phyloP scores from a whole-genome alignment of 768 basidiomycete genomes.

The Suillus placidus region DNA sequence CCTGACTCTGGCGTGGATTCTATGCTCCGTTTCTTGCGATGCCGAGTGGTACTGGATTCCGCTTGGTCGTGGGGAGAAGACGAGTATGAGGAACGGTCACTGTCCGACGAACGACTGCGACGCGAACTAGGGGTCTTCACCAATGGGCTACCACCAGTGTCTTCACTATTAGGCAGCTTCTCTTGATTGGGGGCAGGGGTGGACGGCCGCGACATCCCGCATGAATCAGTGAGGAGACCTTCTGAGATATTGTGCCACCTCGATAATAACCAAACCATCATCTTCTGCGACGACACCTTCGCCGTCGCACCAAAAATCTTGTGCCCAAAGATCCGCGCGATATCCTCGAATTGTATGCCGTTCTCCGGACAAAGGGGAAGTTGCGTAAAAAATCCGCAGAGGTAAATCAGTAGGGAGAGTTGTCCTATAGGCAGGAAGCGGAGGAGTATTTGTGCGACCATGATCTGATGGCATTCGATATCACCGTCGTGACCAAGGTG shows the following conservation, averaged over 20 bases:
- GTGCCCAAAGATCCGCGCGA: conserved; percentile 50
- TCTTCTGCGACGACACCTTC: conserved; percentile 28
- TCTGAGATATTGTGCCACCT: conserved; percentile 33
- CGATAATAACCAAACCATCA: conserved; percentile 37
- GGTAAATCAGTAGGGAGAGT: conserved; percentile 46
- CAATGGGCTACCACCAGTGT: not conserved
- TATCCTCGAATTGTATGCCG: conserved; percentile 45
- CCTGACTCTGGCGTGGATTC: conserved; percentile 11
- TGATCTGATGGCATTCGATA: conserved; percentile 38
- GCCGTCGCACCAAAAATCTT: conserved; percentile 40
- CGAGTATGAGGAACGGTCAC: conserved; percentile 10
- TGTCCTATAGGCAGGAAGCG: conserved; percentile 47
- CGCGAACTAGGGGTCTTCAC: conserved; percentile 14
- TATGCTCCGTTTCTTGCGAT: conserved; percentile 21
- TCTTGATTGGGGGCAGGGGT: conserved; percentile 12
- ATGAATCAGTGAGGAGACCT: conserved; percentile 25
- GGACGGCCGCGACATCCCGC: conserved; percentile 24
- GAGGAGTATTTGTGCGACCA: conserved; percentile 50
- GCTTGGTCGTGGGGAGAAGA: conserved; percentile 17
- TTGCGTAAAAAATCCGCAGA: conserved; percentile 53
- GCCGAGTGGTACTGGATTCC: conserved; percentile 17
- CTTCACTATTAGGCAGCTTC: not conserved
- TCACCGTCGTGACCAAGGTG: conserved; percentile 21
- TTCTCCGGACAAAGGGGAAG: conserved; percentile 54
- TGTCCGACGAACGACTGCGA: conserved; percentile 10